These are phyloP conservation scores for Stachybotrys echinatus DNA, from an alignment of 2,329 filamentous ascomycete genomes.

Conservation along the genomic window DNA sequence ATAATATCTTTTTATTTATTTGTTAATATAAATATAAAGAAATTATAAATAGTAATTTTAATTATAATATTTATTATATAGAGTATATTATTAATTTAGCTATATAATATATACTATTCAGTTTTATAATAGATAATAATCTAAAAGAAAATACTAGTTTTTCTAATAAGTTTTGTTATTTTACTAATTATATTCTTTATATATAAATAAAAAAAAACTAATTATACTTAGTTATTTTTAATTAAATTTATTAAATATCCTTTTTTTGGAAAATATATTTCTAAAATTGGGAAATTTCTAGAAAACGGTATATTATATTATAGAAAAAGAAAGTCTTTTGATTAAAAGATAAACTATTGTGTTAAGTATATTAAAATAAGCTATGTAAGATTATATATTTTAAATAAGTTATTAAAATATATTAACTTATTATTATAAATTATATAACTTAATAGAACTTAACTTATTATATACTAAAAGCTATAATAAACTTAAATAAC, in stretches of 20 bases:
- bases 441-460: not conserved
- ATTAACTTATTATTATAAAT: not conserved
- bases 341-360: too few relatives aligned
- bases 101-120: not conserved
- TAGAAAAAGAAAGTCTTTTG: not conserved
- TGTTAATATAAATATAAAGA: not conserved
- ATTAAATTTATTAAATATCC: too few relatives aligned
- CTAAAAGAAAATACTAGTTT: not conserved
- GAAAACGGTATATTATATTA: not conserved
- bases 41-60: not conserved
- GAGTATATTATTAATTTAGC: not conserved
- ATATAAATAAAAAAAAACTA: not conserved
- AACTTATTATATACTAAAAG: too few relatives aligned
- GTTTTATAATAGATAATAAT: not conserved
- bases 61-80: not conserved
- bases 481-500: not conserved
- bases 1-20: not conserved
- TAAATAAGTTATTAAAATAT: constrained; percentile 1
- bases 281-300: too few relatives aligned
- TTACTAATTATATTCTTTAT: too few relatives aligned
- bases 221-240: too few relatives aligned
- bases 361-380: not conserved
- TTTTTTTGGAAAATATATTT: too few relatives aligned
- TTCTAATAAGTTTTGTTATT: too few relatives aligned
- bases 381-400: not conserved